These are phyloP conservation scores for Coniferiporia weirii DNA, from an alignment of 1,284 basidiomycete species.

Conservation along the genomic window DNA sequence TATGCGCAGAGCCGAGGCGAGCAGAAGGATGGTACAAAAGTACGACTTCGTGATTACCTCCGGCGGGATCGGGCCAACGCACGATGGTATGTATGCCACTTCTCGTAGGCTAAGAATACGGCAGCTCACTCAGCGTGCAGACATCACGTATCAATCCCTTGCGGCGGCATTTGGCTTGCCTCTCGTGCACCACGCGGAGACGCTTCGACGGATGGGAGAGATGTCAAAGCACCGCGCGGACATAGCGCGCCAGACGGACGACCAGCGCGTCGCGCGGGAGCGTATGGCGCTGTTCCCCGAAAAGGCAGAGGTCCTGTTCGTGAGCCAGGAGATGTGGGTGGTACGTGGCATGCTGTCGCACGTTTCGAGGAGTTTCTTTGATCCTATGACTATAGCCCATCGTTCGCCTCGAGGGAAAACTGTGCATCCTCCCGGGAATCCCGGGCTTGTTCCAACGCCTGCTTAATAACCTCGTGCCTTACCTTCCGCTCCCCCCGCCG, in stretches of 20 bases:
- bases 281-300: constrained; percentile 83
- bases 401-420: constrained; percentile 73
- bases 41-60: constrained; percentile 89
- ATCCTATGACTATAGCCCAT: constrained; percentile 55
- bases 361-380: neutral
- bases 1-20: constrained; percentile 69
- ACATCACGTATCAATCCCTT: constrained; percentile 87
- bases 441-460: constrained; percentile 81
- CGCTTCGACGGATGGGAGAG: constrained; percentile 70
- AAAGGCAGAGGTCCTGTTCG: constrained; percentile 70
- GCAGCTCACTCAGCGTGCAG: constrained; percentile 30
- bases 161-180: constrained; percentile 79
- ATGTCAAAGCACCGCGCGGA: constrained; percentile 56
- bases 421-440: constrained; percentile 90
- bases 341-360: constrained; percentile 35
- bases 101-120: neutral
- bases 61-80: constrained; percentile 84
- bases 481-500: constrained; percentile 70
- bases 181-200: constrained; percentile 77
- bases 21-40: constrained; percentile 70
- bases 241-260: constrained; percentile 54
- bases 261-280: constrained; percentile 67
- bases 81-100: constrained; percentile 58
- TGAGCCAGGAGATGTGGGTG: constrained; percentile 78
- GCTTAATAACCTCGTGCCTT: constrained; percentile 65